Evolutionary conservation across 305 asterid genomes (phyloP).

Genomic region (Euphrasia arctica): DNA sequence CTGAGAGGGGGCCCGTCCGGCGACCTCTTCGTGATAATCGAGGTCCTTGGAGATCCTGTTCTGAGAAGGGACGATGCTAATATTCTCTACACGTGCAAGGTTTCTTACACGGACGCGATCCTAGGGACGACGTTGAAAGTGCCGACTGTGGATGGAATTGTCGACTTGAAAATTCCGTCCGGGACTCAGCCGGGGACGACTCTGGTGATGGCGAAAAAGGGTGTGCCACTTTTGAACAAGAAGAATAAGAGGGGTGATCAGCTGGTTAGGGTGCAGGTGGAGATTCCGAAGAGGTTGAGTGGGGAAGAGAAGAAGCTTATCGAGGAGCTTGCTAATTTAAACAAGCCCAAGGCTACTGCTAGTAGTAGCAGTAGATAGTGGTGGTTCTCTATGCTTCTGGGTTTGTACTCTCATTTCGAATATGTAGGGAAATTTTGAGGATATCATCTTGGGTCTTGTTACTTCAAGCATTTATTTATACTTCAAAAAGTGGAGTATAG

Average conservation of each 20-base stretch:
- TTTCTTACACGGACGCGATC: conserved; percentile 83
- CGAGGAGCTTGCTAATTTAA: conserved; percentile 78
- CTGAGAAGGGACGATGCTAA: conserved; percentile 79
- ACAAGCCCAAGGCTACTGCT: conserved; percentile 63
- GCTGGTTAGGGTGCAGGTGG: conserved; percentile 89
- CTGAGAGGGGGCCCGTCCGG: conserved; percentile 88
- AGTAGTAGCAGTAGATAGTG: conserved; percentile 20
- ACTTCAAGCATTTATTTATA: too few relatives aligned
- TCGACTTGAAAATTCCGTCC: conserved; percentile 78
- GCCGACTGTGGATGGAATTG: conserved; percentile 92
- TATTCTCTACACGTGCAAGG: conserved; percentile 79
- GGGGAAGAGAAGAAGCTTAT: conserved; percentile 88
- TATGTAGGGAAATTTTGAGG: conserved; percentile 7
- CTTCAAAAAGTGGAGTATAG: neutral
- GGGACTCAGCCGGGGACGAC: conserved; percentile 97
- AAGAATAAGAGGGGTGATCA: conserved; percentile 89
- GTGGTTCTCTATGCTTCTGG: neutral
- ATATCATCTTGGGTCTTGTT: too few relatives aligned
- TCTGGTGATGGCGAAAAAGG: conserved; percentile 88
- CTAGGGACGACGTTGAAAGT: conserved; percentile 77
- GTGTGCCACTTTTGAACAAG: conserved; percentile 72
- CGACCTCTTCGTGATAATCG: conserved; percentile 77
- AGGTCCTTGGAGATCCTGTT: conserved; percentile 70
- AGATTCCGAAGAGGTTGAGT: conserved; percentile 85
- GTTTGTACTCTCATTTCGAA: neutral